Base-by-base conservation (phyloP, 108 stramenopile species). In the Fragilaria crotonensis region DNA sequence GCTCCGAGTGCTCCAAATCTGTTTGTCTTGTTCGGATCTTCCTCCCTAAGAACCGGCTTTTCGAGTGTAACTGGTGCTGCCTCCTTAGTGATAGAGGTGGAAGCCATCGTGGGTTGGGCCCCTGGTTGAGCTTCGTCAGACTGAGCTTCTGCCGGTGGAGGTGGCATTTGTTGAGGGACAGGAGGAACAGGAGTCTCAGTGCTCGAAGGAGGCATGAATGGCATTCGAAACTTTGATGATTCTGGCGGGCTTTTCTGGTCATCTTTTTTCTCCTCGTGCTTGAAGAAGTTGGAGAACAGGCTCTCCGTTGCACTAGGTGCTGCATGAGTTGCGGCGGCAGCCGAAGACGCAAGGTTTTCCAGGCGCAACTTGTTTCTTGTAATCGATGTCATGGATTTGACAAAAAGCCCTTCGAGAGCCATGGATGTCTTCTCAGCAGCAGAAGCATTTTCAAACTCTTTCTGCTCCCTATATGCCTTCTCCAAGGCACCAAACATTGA, bases 401-500 rank as follows among this genome's bases (percentile, higher is more conserved):
- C 90, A 28, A 92, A 75, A n/a, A 92, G 55, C 56, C 73, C 80
- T 53, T 86, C 81, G 14, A 92, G 51, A 29, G 72, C 68, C 25
- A 78, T 67, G 30, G 79, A 67, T 18, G 87, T 80, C 70, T 87
- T 89, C 54, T 84, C 77, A 5, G 70, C 54, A 4, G 79, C 78
- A 4, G 81, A 57, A 33, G 77, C 74, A 53, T 76, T 85, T 53
- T 55, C 64, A 52, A 67, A 78, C 46, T 62, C 61, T 54, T 76
- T 66, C 59, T 81, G 80, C 36, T 75, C 73, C 55, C 71, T 68
- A 55, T 67, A 67, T 25, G 84, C 49, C 30, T 32, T 60, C 64
- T 93, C 91, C 50, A 93, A 67, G 50, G 84, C 80, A 54, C 76
- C 87, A 66, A 89, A 93, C 14, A 86, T 45, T 3, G 87, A 89